Base-by-base conservation (phyloP, 176 grass and related monocot genomes). In the Carex kokanica region DNA sequence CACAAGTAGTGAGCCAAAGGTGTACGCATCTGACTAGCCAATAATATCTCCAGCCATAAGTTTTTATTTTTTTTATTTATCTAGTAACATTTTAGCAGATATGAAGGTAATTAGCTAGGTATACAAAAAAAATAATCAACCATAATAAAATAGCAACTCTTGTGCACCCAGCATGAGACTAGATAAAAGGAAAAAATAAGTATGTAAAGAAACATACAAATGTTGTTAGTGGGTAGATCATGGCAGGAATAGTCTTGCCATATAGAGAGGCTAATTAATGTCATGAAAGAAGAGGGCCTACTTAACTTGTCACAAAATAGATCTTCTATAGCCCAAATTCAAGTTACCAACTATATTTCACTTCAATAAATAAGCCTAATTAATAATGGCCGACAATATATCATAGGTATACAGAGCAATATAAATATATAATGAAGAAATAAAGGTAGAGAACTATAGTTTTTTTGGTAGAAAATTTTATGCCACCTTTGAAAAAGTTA, bases 251-350 rank as follows among this genome's bases (percentile, higher is more conserved):
- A 87, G 85, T 82, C 66, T 71, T 69, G 64, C 65, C 78, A 82
- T 87, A 71, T 71, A 74, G 78, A 78, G 85, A 81, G 85, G 65
- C 67, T 66, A 66, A 73, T 87, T 83, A 87, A 87, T 87, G 79
- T 59, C 47, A 45, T 59, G 79, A 87, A 73, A 81, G 41, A 60
- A 82, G 47, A 64, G 78, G 80, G 7, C 61, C 80, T 31, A 65
- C 80, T 64, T 66, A 82, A 82, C 61, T 47, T 68, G 60, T 51
- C 60, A 43, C 2, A 60, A 38, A 64, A 24, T 64, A 67, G 80
- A 82, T 82, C 40, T 82, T 82, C 18, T 82, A 15, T n/a, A 66
- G 23, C 60, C n/a, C 32, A 64, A 82, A 67, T 82, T 82, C 45
- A 65, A 31, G 73, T 32, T 32, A 29, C 73, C 73, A 78, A 32